Conservation (phyloP, 345 rosid genomes). For the Populus deltoides region DNA sequence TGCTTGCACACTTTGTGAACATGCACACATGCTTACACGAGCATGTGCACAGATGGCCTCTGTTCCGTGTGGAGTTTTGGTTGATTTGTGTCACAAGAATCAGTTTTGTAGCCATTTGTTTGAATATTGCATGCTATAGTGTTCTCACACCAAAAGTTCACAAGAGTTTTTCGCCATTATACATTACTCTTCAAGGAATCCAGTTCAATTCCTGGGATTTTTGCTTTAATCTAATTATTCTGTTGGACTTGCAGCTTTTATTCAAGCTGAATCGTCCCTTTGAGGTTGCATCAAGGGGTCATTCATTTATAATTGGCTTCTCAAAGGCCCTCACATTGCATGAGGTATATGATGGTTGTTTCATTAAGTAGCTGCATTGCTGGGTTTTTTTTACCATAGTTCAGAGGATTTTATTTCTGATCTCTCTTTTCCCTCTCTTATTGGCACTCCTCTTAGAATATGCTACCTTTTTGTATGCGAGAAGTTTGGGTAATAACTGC, state of each 20-base stretch:
- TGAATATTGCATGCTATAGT: not conserved
- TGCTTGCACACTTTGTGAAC: not conserved
- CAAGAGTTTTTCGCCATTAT: not conserved
- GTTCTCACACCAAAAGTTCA: not conserved
- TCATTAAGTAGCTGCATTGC: too few relatives aligned
- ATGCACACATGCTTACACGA: not conserved
- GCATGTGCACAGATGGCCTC: too few relatives aligned
- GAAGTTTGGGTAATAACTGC: slow-evolving; percentile 97
- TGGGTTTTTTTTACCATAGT: not conserved
- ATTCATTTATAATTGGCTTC: slow-evolving; percentile 77
- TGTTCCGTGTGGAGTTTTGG: too few relatives aligned
- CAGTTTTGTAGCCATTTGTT: not conserved
- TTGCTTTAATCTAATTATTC: not conserved
- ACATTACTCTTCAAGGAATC: not conserved
- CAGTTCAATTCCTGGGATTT: not conserved
- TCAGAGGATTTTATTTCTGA: slow-evolving; percentile 20
- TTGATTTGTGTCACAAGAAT: too few relatives aligned
- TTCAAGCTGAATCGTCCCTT: slow-evolving; percentile 86
- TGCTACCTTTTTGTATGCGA: slow-evolving; percentile 72
- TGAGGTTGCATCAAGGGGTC: slow-evolving; percentile 95
- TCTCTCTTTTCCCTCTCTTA: slow-evolving; percentile 14
- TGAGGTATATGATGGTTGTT: slow-evolving; percentile 51
- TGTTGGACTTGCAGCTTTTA: slow-evolving; percentile 57
- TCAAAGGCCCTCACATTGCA: slow-evolving; percentile 63
- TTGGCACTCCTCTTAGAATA: slow-evolving; percentile 41